phyloP scores from a whole-genome alignment of 805 yeast genomes.

The Candida ovalis region DNA sequence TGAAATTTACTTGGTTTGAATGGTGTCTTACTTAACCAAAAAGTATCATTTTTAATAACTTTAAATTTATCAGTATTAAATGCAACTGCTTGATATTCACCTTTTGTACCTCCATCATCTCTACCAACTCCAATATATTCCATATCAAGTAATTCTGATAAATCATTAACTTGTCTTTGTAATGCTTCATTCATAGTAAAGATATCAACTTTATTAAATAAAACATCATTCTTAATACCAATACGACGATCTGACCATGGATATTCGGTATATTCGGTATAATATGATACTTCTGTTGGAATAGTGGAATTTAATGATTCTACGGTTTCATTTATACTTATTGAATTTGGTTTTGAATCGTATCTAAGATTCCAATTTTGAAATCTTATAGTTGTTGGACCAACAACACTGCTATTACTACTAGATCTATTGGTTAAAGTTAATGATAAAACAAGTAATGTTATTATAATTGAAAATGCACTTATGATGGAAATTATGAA shows the following conservation, averaged over 20 bases:
- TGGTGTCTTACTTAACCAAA: conserved; percentile 56
- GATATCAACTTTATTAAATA: conserved; percentile 32
- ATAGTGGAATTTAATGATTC: conserved; percentile 14
- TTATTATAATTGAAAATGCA: background rate
- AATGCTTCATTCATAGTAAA: conserved; percentile 47
- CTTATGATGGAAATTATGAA: background rate
- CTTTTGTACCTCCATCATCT: conserved; percentile 45
- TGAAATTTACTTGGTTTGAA: conserved; percentile 42
- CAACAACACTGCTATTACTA: no score
- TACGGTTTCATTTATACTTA: conserved; percentile 22
- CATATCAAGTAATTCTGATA: conserved; percentile 30
- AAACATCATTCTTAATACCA: conserved; percentile 33
- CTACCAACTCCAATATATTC: conserved; percentile 50
- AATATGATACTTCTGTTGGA: conserved; percentile 26
- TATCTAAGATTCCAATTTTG: conserved; percentile 30
- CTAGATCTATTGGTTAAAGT: background rate
- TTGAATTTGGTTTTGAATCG: conserved; percentile 22
- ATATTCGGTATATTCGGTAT: conserved; percentile 25
- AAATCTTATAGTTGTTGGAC: conserved; percentile 9
- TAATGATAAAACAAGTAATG: background rate
- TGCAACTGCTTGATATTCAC: conserved; percentile 50
- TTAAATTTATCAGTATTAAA: conserved; percentile 37
- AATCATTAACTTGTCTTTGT: conserved; percentile 42
- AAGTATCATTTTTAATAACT: conserved; percentile 38
- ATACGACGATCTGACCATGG: conserved; percentile 35